Base-by-base conservation (phyloP, 2,329 filamentous ascomycete species). In the Trichoderma sp. region DNA sequence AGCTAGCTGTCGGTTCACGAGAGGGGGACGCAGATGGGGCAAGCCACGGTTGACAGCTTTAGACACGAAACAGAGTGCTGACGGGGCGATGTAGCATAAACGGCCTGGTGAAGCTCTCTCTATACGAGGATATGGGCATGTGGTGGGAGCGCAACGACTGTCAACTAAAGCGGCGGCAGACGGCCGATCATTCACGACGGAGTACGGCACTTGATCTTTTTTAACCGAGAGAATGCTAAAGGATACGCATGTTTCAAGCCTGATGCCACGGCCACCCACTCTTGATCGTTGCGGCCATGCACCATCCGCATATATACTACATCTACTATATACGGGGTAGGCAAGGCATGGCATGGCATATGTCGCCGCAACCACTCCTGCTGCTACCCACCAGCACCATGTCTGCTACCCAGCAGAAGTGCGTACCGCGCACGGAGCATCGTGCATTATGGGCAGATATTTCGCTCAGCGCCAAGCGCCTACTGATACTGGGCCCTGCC, bases 381-480 rank as follows among this genome's bases (percentile, higher is more conserved):
- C 54, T 65, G 52, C 61, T 65, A 65, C 61, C 52, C 51, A 56
- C 51, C 52, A 30, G 61, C 51, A 54, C 24, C 61, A 32, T 49
- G 37, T 24, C 37, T 37, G 32, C 55, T 32, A 37, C 55, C 55
- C 28, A 34, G 55, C 21, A 37, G 32, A 30, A 28, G 55, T 54
- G 24, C 18, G 54, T 66, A 26, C 54, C 39, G 56, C 39, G 52
- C 28, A 65, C 61, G 34, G 59, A 37, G 49, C 46, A 56, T 46
- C 34, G 54, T 59, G 49, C 46, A 56, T 46, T 51, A 43, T 59
- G 63, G 54, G 63, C 54, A 59, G 63, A 59, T 66, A 65, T 69
- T 59, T 52, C 54, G 58, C 52, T 69, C 67, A 51, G 60, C 60
- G 60, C 67, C 67, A 69, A 68, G 66, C 66, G 66, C 59, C 58